Evolutionary conservation across 176 grass and related monocot genomes (phyloP), one percentile per base, ranked within the genome.

Genomic region (Eragrostis nindensis): DNA sequence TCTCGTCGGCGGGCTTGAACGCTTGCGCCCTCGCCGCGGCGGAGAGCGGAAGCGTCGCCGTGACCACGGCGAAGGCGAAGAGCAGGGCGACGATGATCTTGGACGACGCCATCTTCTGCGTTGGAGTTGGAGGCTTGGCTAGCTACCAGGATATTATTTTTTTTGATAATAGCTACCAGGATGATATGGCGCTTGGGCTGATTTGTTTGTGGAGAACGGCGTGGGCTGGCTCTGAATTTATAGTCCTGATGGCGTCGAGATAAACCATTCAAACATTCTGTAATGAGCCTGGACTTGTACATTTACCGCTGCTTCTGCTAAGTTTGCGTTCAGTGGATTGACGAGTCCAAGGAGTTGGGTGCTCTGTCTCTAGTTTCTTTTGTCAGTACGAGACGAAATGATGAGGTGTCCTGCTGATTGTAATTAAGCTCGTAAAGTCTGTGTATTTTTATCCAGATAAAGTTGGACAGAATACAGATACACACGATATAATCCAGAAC

Each of bases 161-260:
- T n/a, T n/a, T n/a, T n/a, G n/a, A n/a, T n/a, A n/a, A n/a, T n/a
- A n/a, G n/a, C n/a, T n/a, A n/a, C n/a, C n/a, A n/a, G n/a, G n/a
- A n/a, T n/a, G n/a, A n/a, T n/a, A n/a, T 12, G 50, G 66, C 49
- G 78, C n/a, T 59, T 63, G 39, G 79, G 26, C 42, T 82, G 12
- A 18, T 57, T 71, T 22, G 49, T 79, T 4, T 45, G 57, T 66
- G 59, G 68, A 86, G 16, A 68, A 14, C 4, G 27, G 27, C 15
- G 30, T 60, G 59, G 15, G 42, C 13, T 68, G 27, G 11, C 36
- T 30, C 54, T 75, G 12, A 27, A 80, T 86, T 81, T 86, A 75
- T 81, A 86, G 25, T 48, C 4, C 27, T 10, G 48, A 0, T 22
- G 11, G 24, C 24, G 12, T 39, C n/a, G 5, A 66, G 68, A 73